Percentiles rank a stretch among this genome's conserved stretches.
Conservation (phyloP, 129 eudicot genomes). For the Tanacetum coccineum region DNA sequence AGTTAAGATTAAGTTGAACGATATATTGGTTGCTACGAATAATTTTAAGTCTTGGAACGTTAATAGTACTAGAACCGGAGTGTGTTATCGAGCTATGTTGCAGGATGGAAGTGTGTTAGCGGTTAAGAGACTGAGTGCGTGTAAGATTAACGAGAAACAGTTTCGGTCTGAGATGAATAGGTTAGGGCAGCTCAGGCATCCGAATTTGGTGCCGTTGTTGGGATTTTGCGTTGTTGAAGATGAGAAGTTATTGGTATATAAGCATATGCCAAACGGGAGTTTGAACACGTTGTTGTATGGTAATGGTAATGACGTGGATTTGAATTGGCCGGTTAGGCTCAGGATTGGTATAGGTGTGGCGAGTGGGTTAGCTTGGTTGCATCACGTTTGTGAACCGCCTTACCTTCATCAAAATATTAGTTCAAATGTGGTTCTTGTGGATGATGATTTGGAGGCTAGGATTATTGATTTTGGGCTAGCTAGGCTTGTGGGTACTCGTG, state of each 20-base stretch:
- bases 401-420: slow-evolving; percentile 54
- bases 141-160: slow-evolving; percentile 65
- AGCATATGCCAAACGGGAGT: slow-evolving; percentile 55
- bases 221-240: slow-evolving; percentile 60
- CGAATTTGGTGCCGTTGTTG: slow-evolving; percentile 64
- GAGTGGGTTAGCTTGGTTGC: slow-evolving; percentile 64
- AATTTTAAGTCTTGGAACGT: slow-evolving; percentile 15
- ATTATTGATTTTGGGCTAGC: slow-evolving; percentile 57
- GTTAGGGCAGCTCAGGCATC: slow-evolving; percentile 71
- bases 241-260: slow-evolving; percentile 54
- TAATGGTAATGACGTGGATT: slow-evolving; percentile 14
- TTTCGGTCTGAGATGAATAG: slow-evolving; percentile 62
- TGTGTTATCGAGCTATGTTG: slow-evolving; percentile 52
- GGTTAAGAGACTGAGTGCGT: slow-evolving; percentile 51
- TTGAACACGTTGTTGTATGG: slow-evolving; percentile 36
- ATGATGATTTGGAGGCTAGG: slow-evolving; percentile 54
- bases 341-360: slow-evolving; percentile 59
- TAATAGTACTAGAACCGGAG: slow-evolving; percentile 57
- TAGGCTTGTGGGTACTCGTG: slow-evolving; percentile 44
- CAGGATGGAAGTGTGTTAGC: slow-evolving; percentile 65
- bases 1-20: slow-evolving; percentile 57
- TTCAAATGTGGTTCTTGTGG: slow-evolving; percentile 53
- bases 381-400: slow-evolving; percentile 63
- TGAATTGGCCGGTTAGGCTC: slow-evolving; percentile 54
- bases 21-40: slow-evolving; percentile 50